Evolutionary conservation across 2,329 filamentous ascomycete species (phyloP), one percentile per base, ranked within the genome.

Genomic region (Knufia petricola): DNA sequence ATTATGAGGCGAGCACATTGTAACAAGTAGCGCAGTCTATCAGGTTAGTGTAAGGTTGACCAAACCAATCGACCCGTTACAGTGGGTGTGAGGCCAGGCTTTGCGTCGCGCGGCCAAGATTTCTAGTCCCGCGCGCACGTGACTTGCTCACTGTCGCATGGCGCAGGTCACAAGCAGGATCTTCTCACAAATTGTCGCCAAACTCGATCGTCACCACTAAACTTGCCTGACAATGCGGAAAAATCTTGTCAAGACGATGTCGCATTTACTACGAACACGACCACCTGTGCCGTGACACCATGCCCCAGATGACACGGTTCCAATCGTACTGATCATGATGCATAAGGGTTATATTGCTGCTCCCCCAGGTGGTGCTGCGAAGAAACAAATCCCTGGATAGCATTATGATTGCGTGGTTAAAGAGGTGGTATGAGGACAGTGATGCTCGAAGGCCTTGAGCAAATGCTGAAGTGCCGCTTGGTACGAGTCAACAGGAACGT

Each of bases 331-430:
- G n/a, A 37, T 37, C n/a, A 37, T 20, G n/a, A 37, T n/a, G 34
- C 34, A 37, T 37, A 37, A 37, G 17, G n/a, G 34, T 37, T 37
- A 37, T 37, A 20, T 37, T 37, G n/a, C 34, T 37, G n/a, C 34
- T 37, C 17, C 34, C 34, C 34, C n/a, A 37, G 34, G 34, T n/a
- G 34, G 4, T 37, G n/a, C 34, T 37, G n/a, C n/a, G n/a, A 20
- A n/a, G n/a, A 37, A n/a, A 6, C n/a, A 6, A n/a, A n/a, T 20
- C 34, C 34, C 34, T n/a, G 34, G 34, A 37, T 37, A 37, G 34
- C 34, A 37, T 37, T 37, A 37, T 37, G n/a, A 37, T 37, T 37
- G n/a, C 34, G 34, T 37, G n/a, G 34, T 37, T 37, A 20, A 37
- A 37, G 4, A 20, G 34, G 13, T n/a, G 7, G 34, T n/a, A 37